Evolutionary conservation across 495 filamentous ascomycete species (phyloP), one percentile per base, ranked within the genome.

Genomic region (Monascus purpureus): DNA sequence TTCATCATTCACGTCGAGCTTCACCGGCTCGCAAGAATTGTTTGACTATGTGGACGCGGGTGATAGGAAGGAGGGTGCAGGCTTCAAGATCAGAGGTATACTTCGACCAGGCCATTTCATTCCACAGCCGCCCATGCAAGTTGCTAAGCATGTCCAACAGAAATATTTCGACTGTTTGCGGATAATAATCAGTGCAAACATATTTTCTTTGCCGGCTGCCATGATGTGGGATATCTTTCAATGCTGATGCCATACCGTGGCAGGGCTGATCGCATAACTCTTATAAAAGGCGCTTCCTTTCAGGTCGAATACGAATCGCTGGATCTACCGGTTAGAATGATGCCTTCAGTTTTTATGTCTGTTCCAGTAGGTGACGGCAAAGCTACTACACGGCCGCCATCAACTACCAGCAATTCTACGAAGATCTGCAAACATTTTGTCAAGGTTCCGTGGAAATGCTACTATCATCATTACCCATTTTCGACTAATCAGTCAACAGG

Each of bases 151-250:
- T 12, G 13, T 2, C n/a, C 20, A 22, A 18, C 33, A 73, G 73
- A 67, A 47, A 59, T 68, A 36, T 65, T 80, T 31, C 61, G 64
- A 2, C 42, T 76, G 3, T 76, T 71, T 42, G 63, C 53, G 4
- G 61, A 75, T 16, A 71, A 72, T 33, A 53, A 63, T 29, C 69
- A 77, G 40, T 81, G 76, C 59, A 72, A 69, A 32, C 73, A 80
- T 49, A 72, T 81, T 22, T 70, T 72, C 42, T 74, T 75, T 32
- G 75, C 70, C 6, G 68, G 65, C 22, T 79, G 73, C 38, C 72
- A 79, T 33, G 72, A 81, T 37, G 57, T 56, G 9, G 66, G 67
- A 20, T 79, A 77, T 49, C 49, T 70, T 12, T 62, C 66, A 9
- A 50, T 71, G 23, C 40, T 81, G 9, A 66, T 65, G 8, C 67